Conservation (phyloP, 2,329 filamentous ascomycete genomes). For the Neonectria punicea region DNA sequence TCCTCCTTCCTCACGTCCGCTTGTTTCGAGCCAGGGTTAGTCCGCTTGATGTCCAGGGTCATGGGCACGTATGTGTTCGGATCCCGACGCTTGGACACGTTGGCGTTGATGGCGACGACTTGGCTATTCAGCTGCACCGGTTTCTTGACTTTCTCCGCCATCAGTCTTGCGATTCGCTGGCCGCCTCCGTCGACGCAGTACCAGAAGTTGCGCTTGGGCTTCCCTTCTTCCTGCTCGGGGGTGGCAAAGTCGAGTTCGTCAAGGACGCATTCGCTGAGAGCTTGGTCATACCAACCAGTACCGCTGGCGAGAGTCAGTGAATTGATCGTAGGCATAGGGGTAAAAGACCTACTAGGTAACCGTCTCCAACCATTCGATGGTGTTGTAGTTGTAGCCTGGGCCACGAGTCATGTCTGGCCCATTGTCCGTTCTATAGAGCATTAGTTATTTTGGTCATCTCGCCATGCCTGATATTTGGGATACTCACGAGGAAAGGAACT, state of each 20-base stretch:
- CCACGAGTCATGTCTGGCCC: neutral
- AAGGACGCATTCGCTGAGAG: slow-evolving; percentile 30
- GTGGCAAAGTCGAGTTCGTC: slow-evolving; percentile 36
- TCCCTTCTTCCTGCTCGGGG: fast-evolving
- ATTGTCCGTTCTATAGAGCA: neutral
- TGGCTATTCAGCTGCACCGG: slow-evolving; percentile 23
- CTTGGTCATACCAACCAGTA: slow-evolving; percentile 38
- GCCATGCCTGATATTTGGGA: neutral
- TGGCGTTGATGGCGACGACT: slow-evolving; percentile 28
- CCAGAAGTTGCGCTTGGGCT: slow-evolving; percentile 23
- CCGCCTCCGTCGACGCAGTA: slow-evolving; percentile 35
- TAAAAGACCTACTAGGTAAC: slow-evolving; percentile 29
- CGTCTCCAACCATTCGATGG: slow-evolving; percentile 38
- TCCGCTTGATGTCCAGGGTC: neutral
- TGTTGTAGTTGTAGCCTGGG: slow-evolving; percentile 31
- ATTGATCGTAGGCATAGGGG: neutral
- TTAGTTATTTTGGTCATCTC: neutral
- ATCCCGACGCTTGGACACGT: neutral
- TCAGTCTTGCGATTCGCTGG: slow-evolving; percentile 23
- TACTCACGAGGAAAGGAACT: slow-evolving; percentile 36
- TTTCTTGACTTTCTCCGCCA: slow-evolving; percentile 22
- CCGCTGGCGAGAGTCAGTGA: slow-evolving; percentile 9
- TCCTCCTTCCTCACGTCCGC: neutral
- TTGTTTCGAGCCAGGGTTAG: neutral
- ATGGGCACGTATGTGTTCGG: slow-evolving; percentile 2